Percentiles rank a stretch among this genome's conserved stretches.
These are phyloP conservation scores for Passalora sequoiae DNA, from an alignment of 2,329 filamentous ascomycete species.

Conservation along the genomic window DNA sequence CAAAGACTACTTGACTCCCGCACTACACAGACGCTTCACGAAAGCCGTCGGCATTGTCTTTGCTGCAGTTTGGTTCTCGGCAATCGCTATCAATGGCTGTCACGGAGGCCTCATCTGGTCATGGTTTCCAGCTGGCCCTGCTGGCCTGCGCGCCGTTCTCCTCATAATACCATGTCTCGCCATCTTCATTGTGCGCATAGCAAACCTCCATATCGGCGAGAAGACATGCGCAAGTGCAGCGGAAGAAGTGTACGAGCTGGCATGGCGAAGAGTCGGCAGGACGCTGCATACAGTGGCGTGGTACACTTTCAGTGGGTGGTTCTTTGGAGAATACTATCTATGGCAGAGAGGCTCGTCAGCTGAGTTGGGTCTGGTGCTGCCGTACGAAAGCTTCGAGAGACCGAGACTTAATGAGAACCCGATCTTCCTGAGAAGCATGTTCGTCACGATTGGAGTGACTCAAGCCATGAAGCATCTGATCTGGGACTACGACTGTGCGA, in stretches of 20 bases:
- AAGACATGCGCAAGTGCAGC: slow-evolving; percentile 65
- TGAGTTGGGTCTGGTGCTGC: slow-evolving; percentile 68
- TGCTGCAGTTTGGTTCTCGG: slow-evolving; percentile 65
- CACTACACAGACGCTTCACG: slow-evolving; percentile 79
- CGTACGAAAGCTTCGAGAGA: slow-evolving; percentile 61
- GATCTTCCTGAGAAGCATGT: slow-evolving; percentile 69
- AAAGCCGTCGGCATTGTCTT: slow-evolving; percentile 67
- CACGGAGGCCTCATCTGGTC: slow-evolving; percentile 66
- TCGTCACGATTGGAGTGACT: slow-evolving; percentile 62
- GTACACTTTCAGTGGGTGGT: slow-evolving; percentile 70
- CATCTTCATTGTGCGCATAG: slow-evolving; percentile 77
- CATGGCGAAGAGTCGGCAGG: slow-evolving; percentile 8
- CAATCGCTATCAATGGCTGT: slow-evolving; percentile 59
- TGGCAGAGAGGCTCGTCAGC: slow-evolving; percentile 57
- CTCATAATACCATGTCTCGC: slow-evolving; percentile 71
- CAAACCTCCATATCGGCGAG: slow-evolving; percentile 37
- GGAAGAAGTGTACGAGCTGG: slow-evolving; percentile 56
- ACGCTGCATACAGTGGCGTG: slow-evolving; percentile 56
- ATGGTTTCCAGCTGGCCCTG: slow-evolving; percentile 75
- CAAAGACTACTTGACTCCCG: slow-evolving; percentile 85
- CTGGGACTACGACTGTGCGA: slow-evolving; percentile 66
- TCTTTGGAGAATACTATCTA: slow-evolving; percentile 77
- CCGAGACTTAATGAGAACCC: slow-evolving; percentile 78
- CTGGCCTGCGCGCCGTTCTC: slow-evolving; percentile 67
- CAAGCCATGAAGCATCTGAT: slow-evolving; percentile 67